phyloP scores from a whole-genome alignment of 371 early-diverging fungal species.

The Gilbertella persicaria region DNA sequence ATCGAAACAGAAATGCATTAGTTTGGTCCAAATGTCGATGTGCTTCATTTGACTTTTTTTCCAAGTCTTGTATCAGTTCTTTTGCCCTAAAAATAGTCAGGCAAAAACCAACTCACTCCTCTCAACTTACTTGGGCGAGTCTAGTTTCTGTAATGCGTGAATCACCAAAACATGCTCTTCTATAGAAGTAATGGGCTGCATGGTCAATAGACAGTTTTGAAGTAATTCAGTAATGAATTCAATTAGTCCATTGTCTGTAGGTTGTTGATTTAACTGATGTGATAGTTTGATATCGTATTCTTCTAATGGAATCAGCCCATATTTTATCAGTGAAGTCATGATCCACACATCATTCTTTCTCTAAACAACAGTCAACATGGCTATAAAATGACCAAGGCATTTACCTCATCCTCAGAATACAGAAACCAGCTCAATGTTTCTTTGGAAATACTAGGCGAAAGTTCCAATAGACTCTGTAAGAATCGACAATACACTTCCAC shows the following conservation, averaged over 20 bases:
- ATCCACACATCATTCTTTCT: conserved; percentile 84
- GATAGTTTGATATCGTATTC: conserved; percentile 89
- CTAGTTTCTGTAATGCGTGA: conserved; percentile 58
- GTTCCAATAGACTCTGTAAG: conserved; percentile 78
- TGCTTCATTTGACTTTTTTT: conserved; percentile 11
- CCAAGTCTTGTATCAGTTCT: conserved; percentile 33
- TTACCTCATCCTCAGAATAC: conserved; percentile 84
- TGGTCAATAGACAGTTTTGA: conserved; percentile 65
- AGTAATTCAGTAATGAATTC: conserved; percentile 78
- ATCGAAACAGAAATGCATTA: conserved; percentile 28
- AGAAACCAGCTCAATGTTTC: conserved; percentile 89
- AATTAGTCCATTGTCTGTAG: conserved; percentile 51
- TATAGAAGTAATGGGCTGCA: conserved; percentile 55
- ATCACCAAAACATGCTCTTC: conserved; percentile 77
- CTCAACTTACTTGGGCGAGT: conserved; percentile 53
- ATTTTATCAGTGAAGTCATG: conserved; percentile 76
- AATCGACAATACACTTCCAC: conserved; percentile 83
- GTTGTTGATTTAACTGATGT: conserved; percentile 63
- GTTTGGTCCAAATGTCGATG: conserved; percentile 18
- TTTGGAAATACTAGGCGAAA: conserved; percentile 73
- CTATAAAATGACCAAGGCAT: not conserved
- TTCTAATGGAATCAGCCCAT: conserved; percentile 69
- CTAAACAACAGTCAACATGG: conserved; percentile 3
- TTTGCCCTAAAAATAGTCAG: conserved; percentile 21
- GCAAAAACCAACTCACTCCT: not conserved